Conservation (phyloP, 192 early-diverging fungal species). For the Glomus cerebriforme region DNA sequence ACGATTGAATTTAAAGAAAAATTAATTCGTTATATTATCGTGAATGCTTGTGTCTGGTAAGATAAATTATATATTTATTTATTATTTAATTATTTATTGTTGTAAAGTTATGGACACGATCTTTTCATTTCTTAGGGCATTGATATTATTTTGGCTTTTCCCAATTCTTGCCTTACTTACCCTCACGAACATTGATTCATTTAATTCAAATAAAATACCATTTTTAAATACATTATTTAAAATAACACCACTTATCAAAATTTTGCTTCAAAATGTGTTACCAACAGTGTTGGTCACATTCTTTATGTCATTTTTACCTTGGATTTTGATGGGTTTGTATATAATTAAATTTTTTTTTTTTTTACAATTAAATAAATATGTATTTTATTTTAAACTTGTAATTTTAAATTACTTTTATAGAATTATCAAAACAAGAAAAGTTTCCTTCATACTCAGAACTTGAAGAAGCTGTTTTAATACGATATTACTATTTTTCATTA, state of each 20-base stretch:
- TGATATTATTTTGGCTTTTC: conserved; percentile 69
- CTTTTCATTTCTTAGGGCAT: conserved; percentile 39
- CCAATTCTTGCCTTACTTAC: conserved; percentile 60
- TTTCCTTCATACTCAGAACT: conserved; percentile 59
- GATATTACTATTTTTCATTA: conserved; percentile 63
- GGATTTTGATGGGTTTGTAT: conserved; percentile 52
- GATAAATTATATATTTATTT: conserved; percentile 26
- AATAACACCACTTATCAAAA: conserved; percentile 42
- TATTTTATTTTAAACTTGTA: background rate
- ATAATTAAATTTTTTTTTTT: background rate
- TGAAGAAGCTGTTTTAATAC: conserved; percentile 54
- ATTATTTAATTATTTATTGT: background rate
- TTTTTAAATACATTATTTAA: conserved; percentile 52
- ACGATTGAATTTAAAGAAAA: conserved; percentile 45
- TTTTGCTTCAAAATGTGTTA: conserved; percentile 56
- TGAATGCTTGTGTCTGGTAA: conserved; percentile 51
- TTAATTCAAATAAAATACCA: conserved; percentile 47
- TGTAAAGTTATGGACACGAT: background rate
- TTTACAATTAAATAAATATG: background rate
- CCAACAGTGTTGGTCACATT: conserved; percentile 60
- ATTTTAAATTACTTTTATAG: conserved; percentile 34
- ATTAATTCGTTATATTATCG: conserved; percentile 46
- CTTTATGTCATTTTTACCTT: conserved; percentile 55
- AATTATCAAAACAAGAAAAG: conserved; percentile 59
- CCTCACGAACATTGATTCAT: conserved; percentile 52